phyloP scores from a whole-genome alignment of 192 early-diverging fungal genomes.

The Entomortierella beljakovae region DNA sequence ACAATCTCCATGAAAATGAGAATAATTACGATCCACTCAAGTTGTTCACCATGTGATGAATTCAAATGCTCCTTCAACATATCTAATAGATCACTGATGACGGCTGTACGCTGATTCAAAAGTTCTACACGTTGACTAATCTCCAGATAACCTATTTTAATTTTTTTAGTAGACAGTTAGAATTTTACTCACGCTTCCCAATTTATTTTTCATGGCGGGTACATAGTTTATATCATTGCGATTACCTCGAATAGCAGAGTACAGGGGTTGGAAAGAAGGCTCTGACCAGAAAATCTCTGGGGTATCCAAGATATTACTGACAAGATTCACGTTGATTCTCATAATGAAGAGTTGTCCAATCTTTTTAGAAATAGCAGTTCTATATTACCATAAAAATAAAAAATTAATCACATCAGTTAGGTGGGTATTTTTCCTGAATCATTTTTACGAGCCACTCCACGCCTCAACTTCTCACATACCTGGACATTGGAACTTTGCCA shows the following conservation, averaged over 20 bases:
- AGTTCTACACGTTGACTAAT: constrained; percentile 89
- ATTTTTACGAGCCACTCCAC: background rate
- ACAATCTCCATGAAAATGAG: constrained; percentile 89
- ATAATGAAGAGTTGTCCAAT: constrained; percentile 95
- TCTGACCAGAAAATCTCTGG: constrained; percentile 96
- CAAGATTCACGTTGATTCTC: constrained; percentile 90
- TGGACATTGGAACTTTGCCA: constrained; percentile 91
- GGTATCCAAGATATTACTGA: constrained; percentile 89
- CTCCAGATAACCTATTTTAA: constrained; percentile 76
- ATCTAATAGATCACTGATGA: constrained; percentile 93
- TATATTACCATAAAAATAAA: constrained; percentile 25
- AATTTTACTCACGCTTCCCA: background rate
- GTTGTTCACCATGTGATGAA: constrained; percentile 88
- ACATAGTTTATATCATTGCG: background rate
- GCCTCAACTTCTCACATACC: constrained; percentile 38
- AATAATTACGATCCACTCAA: constrained; percentile 97
- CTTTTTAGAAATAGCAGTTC: constrained; percentile 93
- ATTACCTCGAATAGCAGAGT: constrained; percentile 77
- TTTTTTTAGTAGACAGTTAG: background rate
- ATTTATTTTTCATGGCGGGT: background rate
- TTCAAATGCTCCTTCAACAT: constrained; percentile 97
- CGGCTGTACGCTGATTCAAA: constrained; percentile 91
- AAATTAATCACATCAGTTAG: background rate
- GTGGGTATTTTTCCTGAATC: background rate
- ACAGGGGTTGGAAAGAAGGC: constrained; percentile 83